Conservation (phyloP, 148 eudicot genomes). For the Heliamphora exappendiculata region DNA sequence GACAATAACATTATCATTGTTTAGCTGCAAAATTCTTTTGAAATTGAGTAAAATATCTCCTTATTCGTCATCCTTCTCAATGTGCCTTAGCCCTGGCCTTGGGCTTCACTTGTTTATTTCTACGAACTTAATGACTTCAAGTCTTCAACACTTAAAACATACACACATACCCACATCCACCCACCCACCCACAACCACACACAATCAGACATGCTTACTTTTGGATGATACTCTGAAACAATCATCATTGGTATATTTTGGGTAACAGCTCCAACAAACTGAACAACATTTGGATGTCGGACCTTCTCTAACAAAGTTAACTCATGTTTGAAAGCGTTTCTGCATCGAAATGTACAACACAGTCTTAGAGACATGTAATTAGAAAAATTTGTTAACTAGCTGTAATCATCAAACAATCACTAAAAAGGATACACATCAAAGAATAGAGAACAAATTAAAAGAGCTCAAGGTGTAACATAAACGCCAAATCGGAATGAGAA, state of each 20-base stretch:
- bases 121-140: not conserved
- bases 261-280: constrained; percentile 99
- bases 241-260: constrained; percentile 99
- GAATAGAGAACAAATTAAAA: not conserved
- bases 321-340: constrained; percentile 87
- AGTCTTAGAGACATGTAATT: not conserved
- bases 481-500: not conserved
- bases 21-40: not conserved
- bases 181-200: not conserved
- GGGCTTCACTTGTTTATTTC: not conserved
- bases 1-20: not conserved
- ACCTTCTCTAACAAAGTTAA: constrained; percentile 85
- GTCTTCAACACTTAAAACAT: not conserved
- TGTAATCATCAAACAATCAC: not conserved
- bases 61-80: not conserved
- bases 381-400: not conserved
- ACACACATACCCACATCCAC: not conserved
- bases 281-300: constrained; percentile 95
- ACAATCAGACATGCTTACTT: constrained; percentile 30
- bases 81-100: not conserved
- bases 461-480: not conserved
- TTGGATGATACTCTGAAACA: constrained; percentile 76
- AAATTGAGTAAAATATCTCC: not conserved
- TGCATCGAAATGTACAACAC: constrained; percentile 23
- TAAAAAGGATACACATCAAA: not conserved